These are phyloP conservation scores for Phytophthora ramorum DNA, from an alignment of 352 stramenopile species.

Conservation along the genomic window DNA sequence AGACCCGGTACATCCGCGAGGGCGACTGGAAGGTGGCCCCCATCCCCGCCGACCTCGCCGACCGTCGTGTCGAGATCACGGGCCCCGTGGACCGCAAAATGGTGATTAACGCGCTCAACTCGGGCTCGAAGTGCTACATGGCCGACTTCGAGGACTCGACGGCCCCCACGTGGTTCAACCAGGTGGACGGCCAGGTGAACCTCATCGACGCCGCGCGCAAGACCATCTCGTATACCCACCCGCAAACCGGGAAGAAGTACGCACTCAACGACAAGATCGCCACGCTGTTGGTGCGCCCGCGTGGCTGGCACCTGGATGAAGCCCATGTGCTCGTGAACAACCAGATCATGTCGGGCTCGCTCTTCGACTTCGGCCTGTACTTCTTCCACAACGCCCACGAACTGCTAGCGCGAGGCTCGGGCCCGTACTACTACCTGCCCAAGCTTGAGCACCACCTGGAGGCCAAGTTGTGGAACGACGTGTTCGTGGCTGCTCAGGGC, in stretches of 20 bases:
- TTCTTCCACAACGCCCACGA: constrained; percentile 97
- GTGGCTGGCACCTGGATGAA: constrained; percentile 96
- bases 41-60: constrained; percentile 87
- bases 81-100: constrained; percentile 96
- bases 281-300: constrained; percentile 92
- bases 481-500: constrained; percentile 94
- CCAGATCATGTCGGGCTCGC: constrained; percentile 89
- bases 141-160: constrained; percentile 97
- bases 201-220: constrained; percentile 92
- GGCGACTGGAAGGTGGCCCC: constrained; percentile 76
- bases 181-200: constrained; percentile 94
- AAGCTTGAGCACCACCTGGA: constrained; percentile 97
- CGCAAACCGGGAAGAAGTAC: constrained; percentile 79
- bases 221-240: constrained; percentile 88
- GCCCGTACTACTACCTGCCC: constrained; percentile 96
- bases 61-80: constrained; percentile 96
- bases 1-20: constrained; percentile 87
- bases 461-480: constrained; percentile 96
- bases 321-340: constrained; percentile 95
- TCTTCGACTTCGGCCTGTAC: constrained; percentile 97
- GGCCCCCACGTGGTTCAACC: constrained; percentile 94
- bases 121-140: constrained; percentile 95
- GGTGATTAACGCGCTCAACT: constrained; percentile 98
- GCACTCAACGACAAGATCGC: constrained; percentile 78
- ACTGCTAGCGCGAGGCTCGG: constrained; percentile 82